Evolutionary conservation across 2,329 filamentous ascomycete species (phyloP), one percentile per base, ranked within the genome.

Genomic region (Fonsecaea erecta): DNA sequence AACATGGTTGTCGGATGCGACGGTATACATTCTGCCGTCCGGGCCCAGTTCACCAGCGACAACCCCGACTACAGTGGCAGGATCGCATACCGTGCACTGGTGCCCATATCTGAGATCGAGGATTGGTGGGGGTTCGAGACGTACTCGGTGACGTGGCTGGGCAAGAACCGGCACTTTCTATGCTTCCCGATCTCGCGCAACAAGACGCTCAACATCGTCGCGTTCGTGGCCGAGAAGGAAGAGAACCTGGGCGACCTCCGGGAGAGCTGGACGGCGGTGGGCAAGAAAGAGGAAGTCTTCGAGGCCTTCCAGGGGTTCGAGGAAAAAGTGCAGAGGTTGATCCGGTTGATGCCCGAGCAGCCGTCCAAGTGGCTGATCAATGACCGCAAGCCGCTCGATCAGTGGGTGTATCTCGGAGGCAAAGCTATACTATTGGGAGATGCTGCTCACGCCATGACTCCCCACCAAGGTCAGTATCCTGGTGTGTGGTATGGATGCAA

Each of bases 171-270:
- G 62, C 78, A 80, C 70, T 74, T 79, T 34, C 71, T 80, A 7
- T 67, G 71, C 16, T 79, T 76, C 62, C 76, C 78, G 2, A 79
- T 80, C 57, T 68, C 67, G 11, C 56, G 69, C 5, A 76, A 77
- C 69, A 71, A 73, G 62, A 66, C 67, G n/a, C 67, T 79, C 24
- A 78, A 78, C 63, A 71, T 78, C 46, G 76, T 79, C 2, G 77
- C 73, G 0, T 78, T 77, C 57, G 72, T 76, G 4, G 73, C 73
- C 16, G 73, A 73, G 43, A 64, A 69, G 7, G 72, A 75, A 60
- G 72, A 74, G n/a, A 71, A 75, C n/a, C 60, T 76, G 4, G 70
- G 63, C 14, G 75, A 76, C 55, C 67, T 75, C 14, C 70, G 72
- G 56, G 77, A 79, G 66, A 77, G 74, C 63, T 79, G 77, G 77